Evolutionary conservation across 169 alveolate genomes (phyloP), one percentile per base, ranked within the genome.

Genomic region (Cyclospora cayetanensis): DNA sequence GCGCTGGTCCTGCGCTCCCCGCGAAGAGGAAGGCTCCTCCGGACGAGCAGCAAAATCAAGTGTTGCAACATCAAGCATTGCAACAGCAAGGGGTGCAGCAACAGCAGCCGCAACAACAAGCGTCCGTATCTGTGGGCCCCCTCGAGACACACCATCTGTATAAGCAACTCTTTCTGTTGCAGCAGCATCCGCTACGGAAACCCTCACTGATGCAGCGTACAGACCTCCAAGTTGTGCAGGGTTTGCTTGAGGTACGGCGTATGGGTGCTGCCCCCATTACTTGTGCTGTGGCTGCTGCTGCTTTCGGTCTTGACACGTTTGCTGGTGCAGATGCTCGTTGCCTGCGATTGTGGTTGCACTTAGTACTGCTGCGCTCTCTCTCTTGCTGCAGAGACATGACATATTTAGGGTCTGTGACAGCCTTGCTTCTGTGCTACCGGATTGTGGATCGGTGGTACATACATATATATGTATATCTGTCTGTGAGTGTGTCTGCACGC

Each of bases 41-140:
- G 18, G 80, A 68, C 20, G 80, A 68, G 80, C 80, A 68, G 80
- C 76, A 65, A n/a, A n/a, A n/a, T n/a, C n/a, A n/a, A n/a, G n/a
- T n/a, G n/a, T n/a, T n/a, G n/a, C n/a, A n/a, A n/a, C n/a, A n/a
- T n/a, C n/a, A n/a, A n/a, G n/a, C n/a, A n/a, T n/a, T n/a, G 76
- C 76, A 65, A 41, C 76, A 65, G 37, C 80, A 68, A 46, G 52
- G 35, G 37, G 52, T 34, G 80, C 80, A 68, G 80, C 80, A 68
- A 46, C 80, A 68, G 80, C 80, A 68, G 80, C 80, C 29, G 80
- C 80, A 18, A 77, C 15, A 18, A 4, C 55, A 18, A 41, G 65
- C 37, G 39, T 11, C 68, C 55, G 25, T 25, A n/a, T 55, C 68
- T 53, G 55, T 82, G 29, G 90, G 79, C 29, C 27, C 52, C 70